Conservation (phyloP, 164 flowering plant genomes). For the Vitis rotundifolia region DNA sequence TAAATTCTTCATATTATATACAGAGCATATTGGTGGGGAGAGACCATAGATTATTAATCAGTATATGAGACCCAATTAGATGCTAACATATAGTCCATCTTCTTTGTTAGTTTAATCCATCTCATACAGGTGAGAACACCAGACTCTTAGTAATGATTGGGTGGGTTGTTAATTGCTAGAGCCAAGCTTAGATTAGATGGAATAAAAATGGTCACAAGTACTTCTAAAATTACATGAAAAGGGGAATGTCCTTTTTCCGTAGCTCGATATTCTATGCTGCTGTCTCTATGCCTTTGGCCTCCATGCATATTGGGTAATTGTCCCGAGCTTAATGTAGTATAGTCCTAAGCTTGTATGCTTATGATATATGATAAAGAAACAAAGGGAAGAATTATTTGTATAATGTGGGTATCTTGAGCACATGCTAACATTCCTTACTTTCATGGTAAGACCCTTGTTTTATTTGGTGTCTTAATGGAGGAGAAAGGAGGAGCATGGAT, state of each 20-base stretch:
- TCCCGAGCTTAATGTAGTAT: not conserved
- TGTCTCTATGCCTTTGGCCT: slow-evolving; percentile 27
- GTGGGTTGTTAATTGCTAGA: not conserved
- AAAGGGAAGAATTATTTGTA: not conserved
- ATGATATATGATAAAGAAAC: not conserved
- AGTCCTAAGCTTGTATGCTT: slow-evolving; percentile 10
- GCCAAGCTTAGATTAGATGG: too few species aligned
- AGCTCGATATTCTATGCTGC: slow-evolving; percentile 24
- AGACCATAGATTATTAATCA: too few species aligned
- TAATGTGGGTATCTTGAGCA: slow-evolving; percentile 31
- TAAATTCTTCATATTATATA: not conserved
- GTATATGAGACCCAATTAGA: not conserved
- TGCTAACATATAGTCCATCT: not conserved
- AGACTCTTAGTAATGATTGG: slow-evolving; percentile 5
- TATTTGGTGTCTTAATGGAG: slow-evolving; percentile 33
- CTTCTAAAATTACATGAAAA: slow-evolving; percentile 10
- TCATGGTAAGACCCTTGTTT: slow-evolving; percentile 32
- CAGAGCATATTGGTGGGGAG: not conserved
- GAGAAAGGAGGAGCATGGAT: slow-evolving; percentile 24
- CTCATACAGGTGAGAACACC: not conserved
- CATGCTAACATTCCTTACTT: slow-evolving; percentile 45
- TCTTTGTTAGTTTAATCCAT: too few species aligned
- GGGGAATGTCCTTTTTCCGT: slow-evolving; percentile 8
- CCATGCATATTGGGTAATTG: slow-evolving; percentile 21
- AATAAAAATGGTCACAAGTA: not conserved